phyloP scores from a whole-genome alignment of 805 yeast genomes.

The Tetrapisispora taiwanensis region DNA sequence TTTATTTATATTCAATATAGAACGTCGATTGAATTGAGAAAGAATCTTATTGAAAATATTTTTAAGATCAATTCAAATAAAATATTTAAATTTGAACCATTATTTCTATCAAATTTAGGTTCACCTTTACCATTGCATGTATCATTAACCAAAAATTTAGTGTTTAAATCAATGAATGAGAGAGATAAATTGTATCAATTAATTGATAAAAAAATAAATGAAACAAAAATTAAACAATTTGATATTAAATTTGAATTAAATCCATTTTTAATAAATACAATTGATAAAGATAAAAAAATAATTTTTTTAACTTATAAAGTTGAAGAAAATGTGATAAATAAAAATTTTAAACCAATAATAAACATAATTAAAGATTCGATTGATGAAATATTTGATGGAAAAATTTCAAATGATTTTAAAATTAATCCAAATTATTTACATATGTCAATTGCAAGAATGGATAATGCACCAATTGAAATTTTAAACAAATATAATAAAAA shows the following conservation, averaged over 20 bases:
- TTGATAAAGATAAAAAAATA: not conserved
- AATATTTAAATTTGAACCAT: constrained; percentile 8
- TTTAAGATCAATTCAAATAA: constrained; percentile 3
- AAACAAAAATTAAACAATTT: not conserved
- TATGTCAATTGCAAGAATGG: constrained; percentile 3
- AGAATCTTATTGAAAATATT: constrained; percentile 3
- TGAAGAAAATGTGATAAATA: not conserved
- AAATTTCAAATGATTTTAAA: not conserved
- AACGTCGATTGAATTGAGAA: constrained; percentile 10
- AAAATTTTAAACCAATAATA: not conserved
- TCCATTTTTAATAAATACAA: not conserved
- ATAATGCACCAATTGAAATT: not conserved
- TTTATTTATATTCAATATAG: constrained; percentile 24
- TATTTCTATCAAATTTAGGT: constrained; percentile 17
- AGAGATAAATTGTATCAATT: constrained; percentile 6
- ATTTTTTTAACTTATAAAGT: not conserved
- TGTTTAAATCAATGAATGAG: not conserved
- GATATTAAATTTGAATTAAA: not conserved
- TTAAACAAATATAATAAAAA: not conserved
- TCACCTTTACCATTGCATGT: constrained; percentile 23
- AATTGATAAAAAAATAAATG: not conserved
- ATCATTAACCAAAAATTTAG: constrained; percentile 12
- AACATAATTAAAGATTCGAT: not conserved
- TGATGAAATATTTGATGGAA: not conserved
- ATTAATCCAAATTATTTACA: not conserved